Evolutionary conservation across 441 rosid species (phyloP), one percentile per base, ranked within the genome.

Genomic region (Erysimum cheiri): DNA sequence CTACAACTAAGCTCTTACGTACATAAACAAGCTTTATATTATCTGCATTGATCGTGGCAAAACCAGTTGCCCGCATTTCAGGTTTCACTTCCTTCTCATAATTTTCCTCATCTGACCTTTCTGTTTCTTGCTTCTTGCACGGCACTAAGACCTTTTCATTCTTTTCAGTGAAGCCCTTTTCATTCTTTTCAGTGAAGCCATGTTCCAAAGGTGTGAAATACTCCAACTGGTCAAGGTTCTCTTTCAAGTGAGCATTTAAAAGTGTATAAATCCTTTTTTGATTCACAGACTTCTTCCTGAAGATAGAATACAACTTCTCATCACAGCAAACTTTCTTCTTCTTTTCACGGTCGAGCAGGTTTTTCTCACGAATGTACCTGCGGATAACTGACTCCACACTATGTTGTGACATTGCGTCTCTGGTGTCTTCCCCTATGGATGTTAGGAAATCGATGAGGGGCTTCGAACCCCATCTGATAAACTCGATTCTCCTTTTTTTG

Each of bases 251-350:
- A 15, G 13, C 8, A 19, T 71, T 40, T 8, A 76, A 60, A 52
- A 76, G 80, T 4, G 41, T 35, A 12, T 71, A 54, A n/a, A 76
- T 76, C 46, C 60, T 71, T 9, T 22, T 71, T 0, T 26, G 62
- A 26, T 52, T 58, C 39, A 76, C 64, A 58, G 8, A 53, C 47
- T 65, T 76, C 71, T 37, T 76, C 69, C 73, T 71, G 60, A 76
- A 76, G 76, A 76, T 71, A 8, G 80, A 46, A 57, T 43, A 64
- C 69, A 76, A 60, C 72, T 71, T 67, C 68, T 76, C 76, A 53
- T 76, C 80, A 58, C 80, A 76, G 4, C 13, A 8, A 53, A 71
- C 68, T 76, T 43, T 75, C 70, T 71, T 76, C 80, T 76, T 76
- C 39, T 53, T 65, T 31, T 60, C 72, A 37, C 1, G 52, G 22